Evolutionary conservation across 2,329 filamentous ascomycete genomes (phyloP).

Genomic region (Gnomoniopsis smithogilvyi): DNA sequence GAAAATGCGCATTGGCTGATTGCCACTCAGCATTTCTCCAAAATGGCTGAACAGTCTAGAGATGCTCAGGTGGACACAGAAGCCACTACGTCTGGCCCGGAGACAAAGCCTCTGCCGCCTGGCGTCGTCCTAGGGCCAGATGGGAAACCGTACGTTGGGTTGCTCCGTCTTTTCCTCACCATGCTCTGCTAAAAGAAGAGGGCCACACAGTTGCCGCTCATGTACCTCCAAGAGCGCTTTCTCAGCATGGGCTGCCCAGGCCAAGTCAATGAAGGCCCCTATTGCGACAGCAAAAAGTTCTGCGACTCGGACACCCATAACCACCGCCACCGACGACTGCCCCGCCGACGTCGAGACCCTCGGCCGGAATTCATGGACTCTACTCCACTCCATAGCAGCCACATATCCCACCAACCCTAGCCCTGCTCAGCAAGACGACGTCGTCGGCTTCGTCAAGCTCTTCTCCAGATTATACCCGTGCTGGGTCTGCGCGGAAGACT

Average conservation of each 20-base stretch:
- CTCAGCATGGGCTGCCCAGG: constrained; percentile 56
- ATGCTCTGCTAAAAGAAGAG: constrained; percentile 21
- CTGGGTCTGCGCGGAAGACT: constrained; percentile 93
- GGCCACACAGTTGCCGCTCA: constrained; percentile 60
- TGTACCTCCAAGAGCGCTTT: constrained; percentile 66
- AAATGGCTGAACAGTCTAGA: constrained; percentile 37
- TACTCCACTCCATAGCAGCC: constrained; percentile 88
- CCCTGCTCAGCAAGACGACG: constrained; percentile 67
- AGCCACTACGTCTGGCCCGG: constrained; percentile 19
- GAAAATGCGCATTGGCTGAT: neutral
- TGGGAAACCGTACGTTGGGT: constrained; percentile 71
- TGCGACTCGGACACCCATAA: constrained; percentile 25
- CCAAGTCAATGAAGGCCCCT: constrained; percentile 39
- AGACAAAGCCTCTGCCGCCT: constrained; percentile 59
- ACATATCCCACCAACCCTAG: constrained; percentile 74
- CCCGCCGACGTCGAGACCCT: constrained; percentile 87
- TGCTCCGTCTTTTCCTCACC: neutral
- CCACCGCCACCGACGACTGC: constrained; percentile 58
- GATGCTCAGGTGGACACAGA: constrained; percentile 25
- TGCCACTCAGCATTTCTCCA: constrained; percentile 1
- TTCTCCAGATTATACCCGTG: constrained; percentile 92
- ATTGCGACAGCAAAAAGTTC: constrained; percentile 30
- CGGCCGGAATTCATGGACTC: constrained; percentile 86
- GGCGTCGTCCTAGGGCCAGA: constrained; percentile 75
- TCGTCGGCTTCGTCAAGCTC: constrained; percentile 71